Base-by-base conservation (phyloP, 176 grass and related monocot genomes). In the Oryza glaberrima region DNA sequence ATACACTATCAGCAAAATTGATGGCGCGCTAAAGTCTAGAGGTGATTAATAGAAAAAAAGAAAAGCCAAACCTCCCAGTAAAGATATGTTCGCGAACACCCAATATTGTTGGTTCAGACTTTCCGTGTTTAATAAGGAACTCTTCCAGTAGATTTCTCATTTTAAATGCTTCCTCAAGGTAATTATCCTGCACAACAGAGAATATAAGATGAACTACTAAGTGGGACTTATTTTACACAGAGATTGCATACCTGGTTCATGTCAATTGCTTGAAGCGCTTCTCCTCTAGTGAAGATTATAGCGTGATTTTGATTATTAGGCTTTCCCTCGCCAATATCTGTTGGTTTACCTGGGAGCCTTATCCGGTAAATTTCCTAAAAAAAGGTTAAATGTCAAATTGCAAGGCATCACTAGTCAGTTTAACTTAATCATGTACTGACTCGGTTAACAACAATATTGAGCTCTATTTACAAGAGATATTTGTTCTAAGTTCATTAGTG, bases 101-200 rank as follows among this genome's bases (percentile, higher is more conserved):
- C 92, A 94, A 88, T 90, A 94, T 94, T 72, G 87, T 90, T 23
- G 90, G 92, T 34, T 56, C 68, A 20, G 82, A 80, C 69, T 88
- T 83, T 81, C 77, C 77, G 69, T 88, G 70, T 65, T 48, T 84
- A 76, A 51, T 65, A 77, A 72, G 69, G 69, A 94, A 94, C 70
- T 94, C 92, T 76, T 85, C 73, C 70, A 94, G 83, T 52, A 92
- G 78, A 90, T 94, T 94, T 86, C 92, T 90, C 82, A 94, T 90
- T 87, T 94, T 94, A 82, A 94, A 94, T 88, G 92, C 87, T 88
- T 94, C 92, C 81, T 94, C 92, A 69, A 94, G 92, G 69, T 92
- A 94, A 80, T 92, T 90, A 80, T 94, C 92, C 92, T 94, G 54
- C 28, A 82, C 40, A 85, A 13, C 68, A 90, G 11, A 78, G 72